phyloP scores from a whole-genome alignment of 2,329 filamentous ascomycete genomes.

The Cryphonectria radicalis region DNA sequence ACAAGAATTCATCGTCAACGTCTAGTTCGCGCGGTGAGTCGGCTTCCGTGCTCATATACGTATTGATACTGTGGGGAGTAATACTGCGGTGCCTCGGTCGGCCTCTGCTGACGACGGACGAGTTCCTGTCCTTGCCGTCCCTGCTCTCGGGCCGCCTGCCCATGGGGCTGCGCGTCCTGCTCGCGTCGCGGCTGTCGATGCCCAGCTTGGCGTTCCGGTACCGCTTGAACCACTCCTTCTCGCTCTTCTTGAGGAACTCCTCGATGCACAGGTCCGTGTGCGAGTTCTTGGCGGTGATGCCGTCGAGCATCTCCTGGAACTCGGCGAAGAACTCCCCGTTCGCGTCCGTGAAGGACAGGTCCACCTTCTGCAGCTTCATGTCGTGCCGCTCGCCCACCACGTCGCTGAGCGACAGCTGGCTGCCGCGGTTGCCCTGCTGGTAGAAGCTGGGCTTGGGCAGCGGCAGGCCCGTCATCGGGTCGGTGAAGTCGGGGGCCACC shows the following conservation, averaged over 20 bases:
- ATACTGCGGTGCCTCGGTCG: slow-evolving; percentile 33
- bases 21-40: slow-evolving; percentile 31
- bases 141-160: slow-evolving; percentile 35
- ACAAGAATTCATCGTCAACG: slow-evolving; percentile 51
- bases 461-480: slow-evolving; percentile 37
- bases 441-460: slow-evolving; percentile 33
- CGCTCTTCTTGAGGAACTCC: slow-evolving; percentile 65
- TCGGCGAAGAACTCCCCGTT: slow-evolving; percentile 63
- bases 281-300: slow-evolving; percentile 59
- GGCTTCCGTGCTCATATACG: slow-evolving; percentile 29
- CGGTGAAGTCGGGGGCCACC: slow-evolving; percentile 31
- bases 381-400: slow-evolving; percentile 65
- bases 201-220: slow-evolving; percentile 64
- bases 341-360: slow-evolving; percentile 69
- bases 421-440: slow-evolving; percentile 41
- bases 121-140: slow-evolving; percentile 44
- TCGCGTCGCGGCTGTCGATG: slow-evolving; percentile 46
- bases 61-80: slow-evolving; percentile 30
- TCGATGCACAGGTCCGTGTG: slow-evolving; percentile 66
- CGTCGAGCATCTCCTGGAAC: slow-evolving; percentile 62
- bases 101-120: slow-evolving; percentile 35
- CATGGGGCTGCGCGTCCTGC: slow-evolving; percentile 35
- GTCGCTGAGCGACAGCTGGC: slow-evolving; percentile 56
- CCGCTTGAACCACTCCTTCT: slow-evolving; percentile 68
- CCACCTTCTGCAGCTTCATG: slow-evolving; percentile 67